Conservation (phyloP, 1,139 yeast genomes). For the Candida glucosophila region DNA sequence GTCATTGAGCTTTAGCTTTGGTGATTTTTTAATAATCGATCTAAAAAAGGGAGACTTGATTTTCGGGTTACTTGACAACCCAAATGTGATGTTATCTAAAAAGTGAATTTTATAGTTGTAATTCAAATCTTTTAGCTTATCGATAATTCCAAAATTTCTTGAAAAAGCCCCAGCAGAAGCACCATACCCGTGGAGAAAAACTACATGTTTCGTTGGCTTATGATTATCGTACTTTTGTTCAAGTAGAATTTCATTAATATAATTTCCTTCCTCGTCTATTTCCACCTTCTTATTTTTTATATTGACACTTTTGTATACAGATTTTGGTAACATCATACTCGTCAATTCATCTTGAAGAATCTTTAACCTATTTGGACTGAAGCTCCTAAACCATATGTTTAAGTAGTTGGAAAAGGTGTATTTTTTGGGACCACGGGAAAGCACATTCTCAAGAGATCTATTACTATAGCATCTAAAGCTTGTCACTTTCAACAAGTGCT, state of each 20-base stretch:
- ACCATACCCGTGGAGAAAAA: conserved; percentile 86
- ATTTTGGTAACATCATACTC: conserved; percentile 25
- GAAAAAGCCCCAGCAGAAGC: conserved; percentile 88
- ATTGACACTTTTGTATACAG: conserved; percentile 15
- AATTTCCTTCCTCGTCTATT: conserved; percentile 20
- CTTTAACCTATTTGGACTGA: conserved; percentile 17
- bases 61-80: conserved; percentile 62
- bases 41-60: conserved; percentile 11
- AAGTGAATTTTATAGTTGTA: conserved; percentile 53
- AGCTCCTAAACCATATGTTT: conserved; percentile 23
- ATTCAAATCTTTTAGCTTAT: conserved; percentile 29
- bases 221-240: conserved; percentile 16
- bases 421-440: too few species aligned
- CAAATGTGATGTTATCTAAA: conserved; percentile 80
- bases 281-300: conserved; percentile 13
- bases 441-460: too few species aligned
- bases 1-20: conserved; percentile 23
- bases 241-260: conserved; percentile 30
- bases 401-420: too few species aligned
- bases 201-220: conserved; percentile 34
- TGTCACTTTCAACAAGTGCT: too few species aligned
- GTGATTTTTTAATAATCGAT: conserved; percentile 18
- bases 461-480: too few species aligned
- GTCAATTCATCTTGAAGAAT: conserved; percentile 28
- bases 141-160: conserved; percentile 53